Percentiles rank a stretch among this genome's conserved stretches.
These are phyloP conservation scores for Eimeria brunetti DNA, from an alignment of 169 alveolate species.

Conservation along the genomic window DNA sequence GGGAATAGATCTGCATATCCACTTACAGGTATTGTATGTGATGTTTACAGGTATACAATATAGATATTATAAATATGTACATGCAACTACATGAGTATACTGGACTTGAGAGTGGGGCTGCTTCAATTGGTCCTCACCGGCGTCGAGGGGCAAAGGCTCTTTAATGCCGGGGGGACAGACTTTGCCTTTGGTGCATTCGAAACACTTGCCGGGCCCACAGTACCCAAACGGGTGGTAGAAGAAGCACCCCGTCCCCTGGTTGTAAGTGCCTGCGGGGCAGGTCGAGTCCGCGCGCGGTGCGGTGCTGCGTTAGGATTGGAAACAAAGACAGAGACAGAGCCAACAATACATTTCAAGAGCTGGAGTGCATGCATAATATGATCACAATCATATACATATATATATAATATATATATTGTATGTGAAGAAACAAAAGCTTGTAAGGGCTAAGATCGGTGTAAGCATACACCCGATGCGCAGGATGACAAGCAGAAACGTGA, in stretches of 20 bases:
- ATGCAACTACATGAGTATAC: no score
- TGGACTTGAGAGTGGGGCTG: no score
- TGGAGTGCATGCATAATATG: not conserved
- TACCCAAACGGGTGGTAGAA: constrained; percentile 23
- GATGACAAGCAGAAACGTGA: not conserved
- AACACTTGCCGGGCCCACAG: constrained; percentile 21
- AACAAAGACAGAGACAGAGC: not conserved
- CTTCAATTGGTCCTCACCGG: not conserved
- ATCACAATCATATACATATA: no score
- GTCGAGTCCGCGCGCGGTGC: not conserved
- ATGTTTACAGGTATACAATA: no score
- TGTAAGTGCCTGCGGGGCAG: constrained; percentile 25
- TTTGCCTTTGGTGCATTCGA: not conserved
- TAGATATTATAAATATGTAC: no score
- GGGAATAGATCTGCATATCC: not conserved
- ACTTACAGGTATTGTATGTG: not conserved
- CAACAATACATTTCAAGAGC: not conserved
- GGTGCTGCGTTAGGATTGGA: not conserved
- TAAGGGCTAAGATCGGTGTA: no score
- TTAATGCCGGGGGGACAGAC: constrained; percentile 17
- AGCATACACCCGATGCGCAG: not conserved
- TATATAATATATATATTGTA: no score
- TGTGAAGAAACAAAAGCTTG: no score
- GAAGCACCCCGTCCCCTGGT: constrained; percentile 40
- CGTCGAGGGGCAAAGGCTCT: not conserved